Base-by-base conservation (phyloP, 176 grass and related monocot species). In the Triticum timopheevii region DNA sequence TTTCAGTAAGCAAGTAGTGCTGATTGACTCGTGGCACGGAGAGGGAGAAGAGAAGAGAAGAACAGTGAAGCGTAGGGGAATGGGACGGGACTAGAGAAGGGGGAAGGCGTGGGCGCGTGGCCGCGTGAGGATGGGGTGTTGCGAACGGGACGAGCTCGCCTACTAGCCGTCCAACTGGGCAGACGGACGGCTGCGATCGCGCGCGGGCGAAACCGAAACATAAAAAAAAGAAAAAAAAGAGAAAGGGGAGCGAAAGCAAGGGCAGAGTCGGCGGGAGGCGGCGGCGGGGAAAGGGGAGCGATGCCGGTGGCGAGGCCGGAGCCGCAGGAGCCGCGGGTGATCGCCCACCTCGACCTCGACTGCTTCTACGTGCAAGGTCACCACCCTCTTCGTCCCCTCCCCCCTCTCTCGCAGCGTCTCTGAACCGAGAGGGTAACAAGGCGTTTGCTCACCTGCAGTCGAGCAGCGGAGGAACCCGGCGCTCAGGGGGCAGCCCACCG, bases 291-390 rank as follows among this genome's bases (percentile, higher is more conserved):
- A 20, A 30, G 63, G 24, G 67, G n/a, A 49, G 87, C 68, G 87
- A 96, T 96, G 94, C 97, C 93, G 61, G 90, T 94, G 65, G 90
- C 96, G 20, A 91, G 92, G 59, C 88, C 93, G 23, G 92, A 98
- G 80, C 88, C 81, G 39, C 92, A 94, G 82, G 89, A 94, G 73
- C 94, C 92, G 44, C 90, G 94, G 40, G 92, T 98, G 64, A 94
- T 98, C 64, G 94, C 94, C 23, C 97, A 98, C 34, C 92, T 98
- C 25, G 94, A 94, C 92, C 86, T 98, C 90, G 94, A 98, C 44
- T 98, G 97, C 85, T 98, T 98, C 94, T 98, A 98, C 79, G 94
- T 96, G 72, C 97, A 98, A 98, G 97, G 97, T 93, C 22, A 58
- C 35, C 44, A 5, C 49, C 42, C 47, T 65, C 11, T 23, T 4